phyloP scores from a whole-genome alignment of 2,329 filamentous ascomycete genomes.

The Diaporthe sp. region DNA sequence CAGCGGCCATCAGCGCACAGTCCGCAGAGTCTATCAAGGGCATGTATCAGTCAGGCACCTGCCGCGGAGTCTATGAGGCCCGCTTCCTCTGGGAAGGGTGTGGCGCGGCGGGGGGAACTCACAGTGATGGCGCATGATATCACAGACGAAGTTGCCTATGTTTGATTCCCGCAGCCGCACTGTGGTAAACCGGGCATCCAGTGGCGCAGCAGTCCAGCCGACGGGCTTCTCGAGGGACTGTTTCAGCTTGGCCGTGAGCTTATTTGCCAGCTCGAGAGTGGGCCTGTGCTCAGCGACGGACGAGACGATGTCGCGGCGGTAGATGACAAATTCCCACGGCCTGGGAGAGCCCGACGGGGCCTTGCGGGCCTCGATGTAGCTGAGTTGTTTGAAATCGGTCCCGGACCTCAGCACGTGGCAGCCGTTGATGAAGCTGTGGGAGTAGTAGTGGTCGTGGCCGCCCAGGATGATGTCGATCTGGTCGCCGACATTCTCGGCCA shows the following conservation, averaged over 20 bases:
- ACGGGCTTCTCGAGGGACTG: conserved; percentile 85
- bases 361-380: conserved; percentile 84
- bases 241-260: conserved; percentile 80
- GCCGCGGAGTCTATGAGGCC: no score
- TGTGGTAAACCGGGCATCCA: conserved; percentile 89
- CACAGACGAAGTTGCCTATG: conserved; percentile 90
- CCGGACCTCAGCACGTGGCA: conserved; percentile 90
- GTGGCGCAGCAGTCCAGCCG: conserved; percentile 84
- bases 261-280: conserved; percentile 74
- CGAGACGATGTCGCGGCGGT: conserved; percentile 79
- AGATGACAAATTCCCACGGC: conserved; percentile 85
- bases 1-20: conserved; percentile 86
- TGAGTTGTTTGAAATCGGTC: conserved; percentile 92
- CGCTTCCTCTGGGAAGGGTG: neutral
- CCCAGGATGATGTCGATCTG: conserved; percentile 88
- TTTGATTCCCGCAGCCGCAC: conserved; percentile 85
- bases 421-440: conserved; percentile 81
- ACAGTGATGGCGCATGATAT: conserved; percentile 87
- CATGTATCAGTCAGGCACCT: neutral
- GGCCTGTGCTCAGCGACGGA: conserved; percentile 74
- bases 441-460: conserved; percentile 92
- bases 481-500: conserved; percentile 81
- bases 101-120: neutral
- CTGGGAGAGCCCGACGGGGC: conserved; percentile 58
- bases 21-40: conserved; percentile 72